These are phyloP conservation scores for Phoma sp. DNA, from an alignment of 2,329 filamentous ascomycete species.

Conservation along the genomic window DNA sequence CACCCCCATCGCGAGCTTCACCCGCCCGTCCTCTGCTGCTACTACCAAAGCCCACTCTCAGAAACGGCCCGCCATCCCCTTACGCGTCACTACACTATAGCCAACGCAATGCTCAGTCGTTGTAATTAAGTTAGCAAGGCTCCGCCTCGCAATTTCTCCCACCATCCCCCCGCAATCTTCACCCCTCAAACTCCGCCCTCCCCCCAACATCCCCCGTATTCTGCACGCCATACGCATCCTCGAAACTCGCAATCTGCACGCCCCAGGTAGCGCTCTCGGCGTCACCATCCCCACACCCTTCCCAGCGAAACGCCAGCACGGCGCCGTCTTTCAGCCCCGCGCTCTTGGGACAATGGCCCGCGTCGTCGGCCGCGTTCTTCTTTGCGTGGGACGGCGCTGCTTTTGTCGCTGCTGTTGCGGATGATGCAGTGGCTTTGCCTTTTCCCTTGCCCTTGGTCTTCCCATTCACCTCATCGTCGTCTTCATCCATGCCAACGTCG, in stretches of 20 bases:
- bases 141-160: too few species aligned
- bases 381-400: too few species aligned
- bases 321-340: slow-evolving; percentile 43
- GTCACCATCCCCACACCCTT: slow-evolving; percentile 29
- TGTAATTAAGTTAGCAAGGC: too few species aligned
- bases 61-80: too few species aligned
- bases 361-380: slow-evolving; percentile 15
- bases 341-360: slow-evolving; percentile 40
- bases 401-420: too few species aligned
- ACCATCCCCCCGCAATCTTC: too few species aligned
- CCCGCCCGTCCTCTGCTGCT: too few species aligned
- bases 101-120: too few species aligned
- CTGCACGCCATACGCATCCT: slow-evolving; percentile 45
- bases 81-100: too few species aligned
- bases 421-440: background rate
- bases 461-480: slow-evolving; percentile 27
- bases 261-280: slow-evolving; percentile 34
- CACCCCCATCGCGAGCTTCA: too few species aligned
- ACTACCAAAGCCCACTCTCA: too few species aligned
- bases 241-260: slow-evolving; percentile 44
- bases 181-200: slow-evolving; percentile 39
- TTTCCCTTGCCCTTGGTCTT: slow-evolving; percentile 26
- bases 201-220: slow-evolving; percentile 42
- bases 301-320: slow-evolving; percentile 47
- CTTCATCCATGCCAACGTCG: too few species aligned